A percentile compares a stretch with the other conserved stretches of the same genome.
These are phyloP conservation scores for Pascua guehoae DNA, from an alignment of 1,284 basidiomycete genomes.

Conservation along the genomic window DNA sequence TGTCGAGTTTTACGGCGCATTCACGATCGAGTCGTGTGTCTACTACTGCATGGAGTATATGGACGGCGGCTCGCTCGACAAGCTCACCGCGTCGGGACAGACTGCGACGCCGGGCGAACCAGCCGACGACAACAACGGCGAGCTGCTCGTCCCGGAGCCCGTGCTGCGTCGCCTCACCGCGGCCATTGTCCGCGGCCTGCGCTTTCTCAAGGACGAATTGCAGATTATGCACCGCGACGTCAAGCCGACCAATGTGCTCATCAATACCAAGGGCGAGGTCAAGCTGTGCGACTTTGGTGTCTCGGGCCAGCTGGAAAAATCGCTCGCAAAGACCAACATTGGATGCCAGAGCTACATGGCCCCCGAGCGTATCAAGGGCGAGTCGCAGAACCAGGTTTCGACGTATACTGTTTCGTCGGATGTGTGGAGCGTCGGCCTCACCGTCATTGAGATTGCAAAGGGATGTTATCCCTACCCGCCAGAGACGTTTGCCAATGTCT, in stretches of 20 bases:
- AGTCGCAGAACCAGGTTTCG: conserved; percentile 76
- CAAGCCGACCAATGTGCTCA: conserved; percentile 94
- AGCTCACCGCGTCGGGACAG: conserved; percentile 58
- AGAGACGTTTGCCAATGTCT: conserved; percentile 96
- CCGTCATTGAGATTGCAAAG: conserved; percentile 87
- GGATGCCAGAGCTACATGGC: conserved; percentile 99
- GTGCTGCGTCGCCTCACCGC: conserved; percentile 80
- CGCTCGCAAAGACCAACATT: conserved; percentile 95
- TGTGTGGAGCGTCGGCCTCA: conserved; percentile 96
- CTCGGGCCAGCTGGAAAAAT: conserved; percentile 93
- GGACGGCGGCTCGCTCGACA: conserved; percentile 93
- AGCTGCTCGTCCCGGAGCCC: conserved; percentile 64
- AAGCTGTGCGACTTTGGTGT: conserved; percentile 99
- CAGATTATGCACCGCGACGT: conserved; percentile 94
- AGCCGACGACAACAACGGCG: conserved; percentile 12
- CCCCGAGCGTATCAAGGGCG: conserved; percentile 94
- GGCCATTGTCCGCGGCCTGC: conserved; percentile 83
- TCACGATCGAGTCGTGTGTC: conserved; percentile 97
- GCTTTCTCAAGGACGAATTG: conserved; percentile 92
- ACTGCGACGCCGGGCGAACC: too few species aligned
- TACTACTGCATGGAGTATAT: conserved; percentile 99
- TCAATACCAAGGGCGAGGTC: conserved; percentile 82
- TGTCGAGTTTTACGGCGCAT: conserved; percentile 97
- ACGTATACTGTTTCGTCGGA: conserved; percentile 97
- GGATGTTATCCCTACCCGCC: conserved; percentile 96